Evolutionary conservation across 1,284 basidiomycete genomes (phyloP), one percentile per base, ranked within the genome.

Genomic region (Neonothopanus nambi): DNA sequence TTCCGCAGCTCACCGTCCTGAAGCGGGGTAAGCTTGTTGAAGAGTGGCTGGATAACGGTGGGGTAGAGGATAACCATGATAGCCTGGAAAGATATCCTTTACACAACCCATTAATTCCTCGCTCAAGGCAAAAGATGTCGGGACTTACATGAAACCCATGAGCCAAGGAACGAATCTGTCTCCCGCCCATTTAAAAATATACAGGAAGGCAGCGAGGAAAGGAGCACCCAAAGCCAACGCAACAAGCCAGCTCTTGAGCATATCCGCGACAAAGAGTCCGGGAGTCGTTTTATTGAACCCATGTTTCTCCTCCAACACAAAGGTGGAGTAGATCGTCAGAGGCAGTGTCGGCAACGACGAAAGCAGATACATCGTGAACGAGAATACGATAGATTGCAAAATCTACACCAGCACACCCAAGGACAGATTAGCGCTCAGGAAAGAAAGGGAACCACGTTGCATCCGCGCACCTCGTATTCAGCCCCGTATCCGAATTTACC

Each of bases 261-360:
- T 71, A 69, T 98, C 95, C 2, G 79, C 72, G 53, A 94, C 67
- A 67, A 91, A 97, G 3, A 95, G 77, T 5, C 62, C 61, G 1
- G 82, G 80, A 0, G 93, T 93, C 15, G 87, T 93, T 75, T 98
- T 98, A 81, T 98, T 98, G 80, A 98, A 98, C 0, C 95, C 95
- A 64, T 98, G 93, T 60, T 87, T 88, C 69, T 97, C 89, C 71
- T 99, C 97, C 40, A 99, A 78, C 11, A 95, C 89, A 68, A 99
- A 99, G 2, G 93, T 95, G 58, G 85, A 83, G 74, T 97, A 98
- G 35, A 89, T 77, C 28, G 81, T 82, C 46, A 93, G 74, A 6
- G 94, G 93, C 9, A 93, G 72, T 2, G 81, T 76, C 0, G 93
- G 85, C 24, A 90, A 70, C 0, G 83, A 78, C 1, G 90, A 88